These are phyloP conservation scores for Suaeda aralocaspica DNA, from an alignment of 148 eudicot species.

Conservation along the genomic window DNA sequence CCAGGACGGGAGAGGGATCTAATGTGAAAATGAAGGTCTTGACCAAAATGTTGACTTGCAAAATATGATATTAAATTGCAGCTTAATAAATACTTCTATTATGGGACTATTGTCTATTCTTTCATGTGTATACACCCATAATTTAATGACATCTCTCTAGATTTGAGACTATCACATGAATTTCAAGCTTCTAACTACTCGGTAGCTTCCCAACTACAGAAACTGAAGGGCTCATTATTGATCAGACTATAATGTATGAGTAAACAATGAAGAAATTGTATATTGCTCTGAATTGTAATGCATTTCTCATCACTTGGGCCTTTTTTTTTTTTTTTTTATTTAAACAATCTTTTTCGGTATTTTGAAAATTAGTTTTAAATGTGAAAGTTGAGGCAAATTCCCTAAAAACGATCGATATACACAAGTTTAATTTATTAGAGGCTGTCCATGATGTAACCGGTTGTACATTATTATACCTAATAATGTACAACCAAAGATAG, in stretches of 20 bases:
- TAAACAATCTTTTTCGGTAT: too few relatives aligned
- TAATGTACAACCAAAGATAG: too few relatives aligned
- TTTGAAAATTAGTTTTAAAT: too few relatives aligned
- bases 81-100: not conserved
- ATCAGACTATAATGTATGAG: not conserved
- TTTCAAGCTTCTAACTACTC: not conserved
- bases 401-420: too few relatives aligned
- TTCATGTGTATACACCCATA: not conserved
- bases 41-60: not conserved
- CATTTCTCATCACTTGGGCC: too few relatives aligned
- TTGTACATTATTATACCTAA: too few relatives aligned
- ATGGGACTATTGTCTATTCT: conserved; percentile 2
- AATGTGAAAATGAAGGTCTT: not conserved
- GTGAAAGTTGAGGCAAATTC: too few relatives aligned
- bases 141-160: not conserved
- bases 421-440: too few relatives aligned
- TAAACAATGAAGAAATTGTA: too few relatives aligned
- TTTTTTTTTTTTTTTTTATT: too few relatives aligned
- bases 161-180: not conserved
- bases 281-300: too few relatives aligned
- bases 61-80: not conserved
- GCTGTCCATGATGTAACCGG: too few relatives aligned
- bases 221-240: conserved; percentile 2
- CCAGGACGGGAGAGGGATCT: conserved; percentile 8
- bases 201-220: not conserved